These are phyloP conservation scores for Penicillium ochrochloron DNA, from an alignment of 495 filamentous ascomycete species.

Conservation along the genomic window DNA sequence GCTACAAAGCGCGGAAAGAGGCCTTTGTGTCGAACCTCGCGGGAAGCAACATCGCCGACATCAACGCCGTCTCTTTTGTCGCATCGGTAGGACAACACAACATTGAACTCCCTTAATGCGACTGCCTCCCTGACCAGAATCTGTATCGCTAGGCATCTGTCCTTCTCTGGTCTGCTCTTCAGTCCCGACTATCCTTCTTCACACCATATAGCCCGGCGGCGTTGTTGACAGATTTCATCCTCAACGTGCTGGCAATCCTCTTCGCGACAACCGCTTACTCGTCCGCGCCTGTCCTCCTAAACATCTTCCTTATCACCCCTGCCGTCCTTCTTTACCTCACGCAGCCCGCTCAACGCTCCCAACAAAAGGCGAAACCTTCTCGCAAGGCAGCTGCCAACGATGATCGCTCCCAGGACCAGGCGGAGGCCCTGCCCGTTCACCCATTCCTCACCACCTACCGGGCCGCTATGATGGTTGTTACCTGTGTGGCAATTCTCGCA, in stretches of 20 bases:
- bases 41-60: constrained; percentile 83
- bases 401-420: constrained; percentile 26
- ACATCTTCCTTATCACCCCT: constrained; percentile 72
- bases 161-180: constrained; percentile 86
- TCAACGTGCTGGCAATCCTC: constrained; percentile 81
- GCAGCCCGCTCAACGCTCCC: constrained; percentile 43
- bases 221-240: constrained; percentile 78
- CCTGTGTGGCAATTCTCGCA: constrained; percentile 91
- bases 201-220: constrained; percentile 68
- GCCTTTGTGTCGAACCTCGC: constrained; percentile 91
- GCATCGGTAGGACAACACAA: constrained; percentile 69
- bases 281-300: constrained; percentile 71
- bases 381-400: constrained; percentile 47
- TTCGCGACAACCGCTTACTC: constrained; percentile 89
- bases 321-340: constrained; percentile 64
- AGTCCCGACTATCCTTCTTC: constrained; percentile 87
- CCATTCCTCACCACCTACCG: constrained; percentile 92
- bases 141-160: constrained; percentile 65
- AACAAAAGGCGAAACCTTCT: constrained; percentile 62
- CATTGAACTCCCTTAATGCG: background rate
- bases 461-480: constrained; percentile 89
- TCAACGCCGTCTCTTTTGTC: constrained; percentile 81
- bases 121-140: constrained; percentile 4
- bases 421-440: constrained; percentile 72
- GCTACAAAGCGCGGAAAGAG: constrained; percentile 90